Conservation (phyloP, 2,329 filamentous ascomycete genomes). For the Ilyonectria robusta region DNA sequence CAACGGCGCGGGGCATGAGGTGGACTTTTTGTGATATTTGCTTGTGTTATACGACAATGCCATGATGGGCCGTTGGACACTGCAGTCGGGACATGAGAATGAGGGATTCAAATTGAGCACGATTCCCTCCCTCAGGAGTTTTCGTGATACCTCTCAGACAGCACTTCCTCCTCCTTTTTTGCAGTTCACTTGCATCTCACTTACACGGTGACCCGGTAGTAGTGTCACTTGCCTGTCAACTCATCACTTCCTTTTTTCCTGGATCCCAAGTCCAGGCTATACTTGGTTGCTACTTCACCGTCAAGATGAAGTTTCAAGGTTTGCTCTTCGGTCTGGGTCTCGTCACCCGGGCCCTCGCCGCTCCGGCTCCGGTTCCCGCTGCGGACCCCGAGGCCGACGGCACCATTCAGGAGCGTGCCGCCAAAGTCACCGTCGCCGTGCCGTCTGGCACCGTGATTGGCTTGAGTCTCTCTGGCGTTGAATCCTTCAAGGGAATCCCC, state of each 20-base stretch:
- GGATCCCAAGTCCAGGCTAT: neutral
- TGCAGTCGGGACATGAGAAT: neutral
- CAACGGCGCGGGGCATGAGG: conserved; percentile 9
- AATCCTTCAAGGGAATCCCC: conserved; percentile 82
- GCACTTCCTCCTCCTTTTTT: neutral
- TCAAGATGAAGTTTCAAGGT: conserved; percentile 37
- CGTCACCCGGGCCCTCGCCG: conserved; percentile 35
- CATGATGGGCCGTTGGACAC: neutral
- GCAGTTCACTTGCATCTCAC: conserved; percentile 14
- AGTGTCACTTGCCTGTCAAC: conserved; percentile 2
- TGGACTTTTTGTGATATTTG: conserved; percentile 4
- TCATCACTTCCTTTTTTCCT: conserved; percentile 1
- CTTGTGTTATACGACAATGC: conserved; percentile 11
- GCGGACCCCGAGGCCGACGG: conserved; percentile 39
- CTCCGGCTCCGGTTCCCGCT: conserved; percentile 34
- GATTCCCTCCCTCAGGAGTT: conserved; percentile 29
- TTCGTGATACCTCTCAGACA: conserved; percentile 25
- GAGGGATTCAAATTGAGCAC: conserved; percentile 41
- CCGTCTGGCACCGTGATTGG: conserved; percentile 71
- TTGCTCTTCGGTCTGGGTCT: conserved; percentile 37
- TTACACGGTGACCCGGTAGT: conserved; percentile 10
- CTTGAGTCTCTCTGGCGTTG: conserved; percentile 62
- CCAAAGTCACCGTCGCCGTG: conserved; percentile 67
- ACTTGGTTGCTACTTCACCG: conserved; percentile 1
- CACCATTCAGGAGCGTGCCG: conserved; percentile 59